Conservation (phyloP, 352 stramenopile species). For the Phytopythium litorale region DNA sequence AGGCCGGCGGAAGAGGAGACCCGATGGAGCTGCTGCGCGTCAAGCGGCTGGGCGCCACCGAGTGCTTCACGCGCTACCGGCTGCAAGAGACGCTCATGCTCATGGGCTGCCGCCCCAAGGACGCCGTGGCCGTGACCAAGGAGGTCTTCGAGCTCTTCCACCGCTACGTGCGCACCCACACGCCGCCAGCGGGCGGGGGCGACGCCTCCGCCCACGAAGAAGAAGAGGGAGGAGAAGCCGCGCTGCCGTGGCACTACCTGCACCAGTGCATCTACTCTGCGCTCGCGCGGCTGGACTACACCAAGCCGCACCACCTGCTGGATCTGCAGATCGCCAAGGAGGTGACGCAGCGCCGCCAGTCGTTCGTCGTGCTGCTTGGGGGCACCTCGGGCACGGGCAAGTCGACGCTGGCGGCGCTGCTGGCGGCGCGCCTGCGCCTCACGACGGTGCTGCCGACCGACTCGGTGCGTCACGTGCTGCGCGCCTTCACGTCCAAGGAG, state of each 20-base stretch:
- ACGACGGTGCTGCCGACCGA: constrained; percentile 84
- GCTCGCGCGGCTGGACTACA: constrained; percentile 76
- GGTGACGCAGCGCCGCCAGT: constrained; percentile 82
- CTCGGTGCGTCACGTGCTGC: constrained; percentile 80
- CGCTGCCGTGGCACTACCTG: constrained; percentile 67
- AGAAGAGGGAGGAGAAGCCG: constrained; percentile 3
- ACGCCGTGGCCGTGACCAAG: constrained; percentile 65
- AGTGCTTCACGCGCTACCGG: constrained; percentile 79
- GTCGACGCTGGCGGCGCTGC: constrained; percentile 77
- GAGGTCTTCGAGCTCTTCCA: constrained; percentile 63
- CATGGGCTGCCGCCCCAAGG: constrained; percentile 78
- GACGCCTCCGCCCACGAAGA: neutral
- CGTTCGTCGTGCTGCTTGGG: constrained; percentile 83
- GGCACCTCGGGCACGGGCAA: constrained; percentile 85
- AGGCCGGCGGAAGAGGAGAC: constrained; percentile 45
- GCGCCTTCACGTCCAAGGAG: constrained; percentile 77
- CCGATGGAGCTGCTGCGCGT: constrained; percentile 81
- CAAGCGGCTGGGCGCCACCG: constrained; percentile 35
- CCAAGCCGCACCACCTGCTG: constrained; percentile 80
- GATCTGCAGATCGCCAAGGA: constrained; percentile 85
- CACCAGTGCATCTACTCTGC: constrained; percentile 83
- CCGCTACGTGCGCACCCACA: constrained; percentile 39
- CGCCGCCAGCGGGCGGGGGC: neutral
- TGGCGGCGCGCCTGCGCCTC: constrained; percentile 70
- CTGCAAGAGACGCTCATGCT: constrained; percentile 87